Evolutionary conservation across 208 protist species (phyloP), one percentile per base, ranked within the genome.

Genomic region (Angomonas desouzai): DNA sequence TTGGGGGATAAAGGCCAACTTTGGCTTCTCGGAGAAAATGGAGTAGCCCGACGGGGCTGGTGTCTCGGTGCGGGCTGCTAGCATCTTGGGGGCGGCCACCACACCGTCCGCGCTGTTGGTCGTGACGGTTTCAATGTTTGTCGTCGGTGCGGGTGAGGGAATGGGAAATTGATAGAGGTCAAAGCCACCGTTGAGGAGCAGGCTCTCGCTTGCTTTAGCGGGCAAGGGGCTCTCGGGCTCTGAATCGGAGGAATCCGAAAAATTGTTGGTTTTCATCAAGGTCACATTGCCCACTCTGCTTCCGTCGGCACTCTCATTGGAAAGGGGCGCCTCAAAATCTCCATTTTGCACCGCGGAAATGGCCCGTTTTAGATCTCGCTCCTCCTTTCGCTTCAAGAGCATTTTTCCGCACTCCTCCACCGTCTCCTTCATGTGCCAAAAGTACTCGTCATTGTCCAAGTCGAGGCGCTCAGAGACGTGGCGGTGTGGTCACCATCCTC

Each of bases 361-460:
- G 45, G n/a, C 45, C 45, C 4, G 18, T 23, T 16, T 23, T 9
- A 13, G 10, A 4, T 13, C 45, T 23, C 6, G 10, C 20, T 27
- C 10, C 45, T 51, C 20, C n/a, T 23, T 51, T 9, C 10, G 45
- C 18, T 13, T 13, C 20, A 51, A 27, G 18, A 13, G 6, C 6
- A 43, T 18, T 13, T 43, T 13, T 6, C 36, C 36, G 20, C 45
- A 23, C 18, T 51, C 6, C 6, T 51, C 45, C 6, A 51, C 45
- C 45, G 9, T 51, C 9, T 51, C 45, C 45, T 51, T 23, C 45
- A 51, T 51, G 6, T 13, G 6, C 45, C 45, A 13, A 51, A 51
- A 51, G 45, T 51, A 51, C 45, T 51, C 45, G 10, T 51, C 45
- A 4, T 23, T 16, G 3, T 51, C 45, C 45, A 51, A 51, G 20